Evolutionary conservation across 805 yeast genomes (phyloP), one percentile per base, ranked within the genome.

Genomic region (Candida multigemmis): DNA sequence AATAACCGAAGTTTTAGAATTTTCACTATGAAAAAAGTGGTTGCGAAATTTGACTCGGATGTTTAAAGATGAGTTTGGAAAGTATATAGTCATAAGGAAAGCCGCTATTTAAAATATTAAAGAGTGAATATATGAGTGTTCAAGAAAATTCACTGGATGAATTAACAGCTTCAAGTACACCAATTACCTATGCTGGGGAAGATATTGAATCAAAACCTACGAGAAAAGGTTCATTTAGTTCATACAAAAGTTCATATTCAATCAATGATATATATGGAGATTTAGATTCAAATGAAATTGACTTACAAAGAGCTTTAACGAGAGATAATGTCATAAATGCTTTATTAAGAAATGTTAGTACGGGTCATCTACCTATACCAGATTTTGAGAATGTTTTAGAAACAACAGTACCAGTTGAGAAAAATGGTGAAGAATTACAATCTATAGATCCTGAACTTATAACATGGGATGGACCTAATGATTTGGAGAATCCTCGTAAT

Each of bases 401-500:
- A 30, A 31, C 42, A 19, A 38, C 41, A 1, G 53, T 59, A 10
- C 62, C 63, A 6, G 40, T 52, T 9, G 50, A 47, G 23, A 45
- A 56, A 26, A 68, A 60, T 30, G 82, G 82, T 15, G 56, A 55
- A 6, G 80, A 75, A 40, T 74, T 68, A 42, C 53, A 54, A 17
- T 44, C 48, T 4, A 49, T 72, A 7, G 83, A 77, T 39, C 83
- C 82, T 0, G 82, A 77, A 39, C 52, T 77, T 25, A 74, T 77
- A 7, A 67, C 81, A 2, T 77, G 83, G 83, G 72, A 74, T 17
- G 74, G 76, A 3, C 64, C 60, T 11, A 65, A 69, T 27, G 86
- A 77, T 41, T 74, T 76, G 0, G 53, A 50, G 9, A 65, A 71
- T 42, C 84, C 86, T n/a, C 52, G 79, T 32, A 77, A 77, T 45